Conservation (phyloP, 2,329 filamentous ascomycete genomes). For the Trichoderma lentiforme region DNA sequence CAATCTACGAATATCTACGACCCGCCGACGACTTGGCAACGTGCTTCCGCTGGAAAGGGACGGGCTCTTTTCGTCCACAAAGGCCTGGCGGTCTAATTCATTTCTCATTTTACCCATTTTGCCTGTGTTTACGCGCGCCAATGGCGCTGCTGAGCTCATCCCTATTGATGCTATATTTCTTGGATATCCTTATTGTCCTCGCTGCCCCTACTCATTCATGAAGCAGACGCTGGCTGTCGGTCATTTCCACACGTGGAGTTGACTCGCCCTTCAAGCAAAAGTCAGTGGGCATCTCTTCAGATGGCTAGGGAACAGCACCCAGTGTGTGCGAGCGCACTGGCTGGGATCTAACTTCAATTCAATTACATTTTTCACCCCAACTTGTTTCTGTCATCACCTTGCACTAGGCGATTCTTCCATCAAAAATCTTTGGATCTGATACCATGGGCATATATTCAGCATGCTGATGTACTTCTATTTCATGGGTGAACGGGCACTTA, state of each 20-base stretch:
- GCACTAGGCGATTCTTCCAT: conserved; percentile 25
- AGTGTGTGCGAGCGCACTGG: conserved; percentile 21
- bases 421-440: conserved; percentile 21
- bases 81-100: conserved; percentile 17
- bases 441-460: conserved; percentile 23
- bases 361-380: conserved; percentile 20
- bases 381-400: conserved; percentile 26
- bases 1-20: conserved; percentile 23
- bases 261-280: neutral
- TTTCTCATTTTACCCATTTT: conserved; percentile 13
- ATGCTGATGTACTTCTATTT: conserved; percentile 18
- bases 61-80: conserved; percentile 14
- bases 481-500: conserved; percentile 24
- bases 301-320: conserved; percentile 5
- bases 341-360: conserved; percentile 21
- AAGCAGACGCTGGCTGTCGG: conserved; percentile 17
- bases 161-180: conserved; percentile 12
- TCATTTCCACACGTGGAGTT: neutral
- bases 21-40: conserved; percentile 17
- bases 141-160: conserved; percentile 21
- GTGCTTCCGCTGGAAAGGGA: conserved; percentile 10
- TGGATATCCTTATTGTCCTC: neutral
- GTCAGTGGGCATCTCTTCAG: neutral
- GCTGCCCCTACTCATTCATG: conserved; percentile 13
- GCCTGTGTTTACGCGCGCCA: neutral